phyloP scores from a whole-genome alignment of 2,329 filamentous ascomycete species.

The Polytolypa hystricis region DNA sequence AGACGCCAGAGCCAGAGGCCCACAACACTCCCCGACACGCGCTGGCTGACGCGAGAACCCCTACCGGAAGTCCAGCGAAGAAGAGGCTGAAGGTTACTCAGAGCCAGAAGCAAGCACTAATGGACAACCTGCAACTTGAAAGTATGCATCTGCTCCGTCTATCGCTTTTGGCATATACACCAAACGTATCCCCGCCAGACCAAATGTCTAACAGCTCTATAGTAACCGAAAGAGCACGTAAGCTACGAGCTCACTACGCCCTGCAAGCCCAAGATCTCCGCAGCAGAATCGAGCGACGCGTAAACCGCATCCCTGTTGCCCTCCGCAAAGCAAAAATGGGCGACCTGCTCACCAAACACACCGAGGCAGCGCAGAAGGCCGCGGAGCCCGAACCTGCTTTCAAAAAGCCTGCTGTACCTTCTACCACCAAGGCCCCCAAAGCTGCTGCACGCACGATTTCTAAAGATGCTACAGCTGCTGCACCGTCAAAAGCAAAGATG shows the following conservation, averaged over 20 bases:
- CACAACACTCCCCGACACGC: constrained; percentile 16
- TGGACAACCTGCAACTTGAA: constrained; percentile 83
- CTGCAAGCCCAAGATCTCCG: constrained; percentile 77
- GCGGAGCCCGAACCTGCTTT: constrained; percentile 28
- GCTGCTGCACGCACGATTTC: constrained; percentile 21
- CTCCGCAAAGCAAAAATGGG: constrained; percentile 72
- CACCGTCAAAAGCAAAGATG: constrained; percentile 16
- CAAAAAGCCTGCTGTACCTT: constrained; percentile 21
- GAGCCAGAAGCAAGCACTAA: constrained; percentile 71
- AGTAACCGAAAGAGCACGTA: constrained; percentile 82
- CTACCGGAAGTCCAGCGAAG: constrained; percentile 49
- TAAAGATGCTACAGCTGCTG: constrained; percentile 18
- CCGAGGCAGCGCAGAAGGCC: constrained; percentile 19
- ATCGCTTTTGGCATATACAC: constrained; percentile 3
- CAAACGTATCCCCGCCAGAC: constrained; percentile 17
- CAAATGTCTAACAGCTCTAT: constrained; percentile 9
- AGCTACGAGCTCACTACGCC: constrained; percentile 78
- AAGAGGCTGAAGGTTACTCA: constrained; percentile 53
- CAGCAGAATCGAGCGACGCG: constrained; percentile 78
- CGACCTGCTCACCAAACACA: constrained; percentile 55
- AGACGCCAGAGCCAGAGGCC: constrained; percentile 22
- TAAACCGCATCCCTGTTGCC: constrained; percentile 78
- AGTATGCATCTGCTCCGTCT: constrained; percentile 42
- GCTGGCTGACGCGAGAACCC: constrained; percentile 36
- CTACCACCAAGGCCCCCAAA: constrained; percentile 18